Base-by-base conservation (phyloP, 1,139 yeast genomes). In the Nadsonia starkeyi-henricii region DNA sequence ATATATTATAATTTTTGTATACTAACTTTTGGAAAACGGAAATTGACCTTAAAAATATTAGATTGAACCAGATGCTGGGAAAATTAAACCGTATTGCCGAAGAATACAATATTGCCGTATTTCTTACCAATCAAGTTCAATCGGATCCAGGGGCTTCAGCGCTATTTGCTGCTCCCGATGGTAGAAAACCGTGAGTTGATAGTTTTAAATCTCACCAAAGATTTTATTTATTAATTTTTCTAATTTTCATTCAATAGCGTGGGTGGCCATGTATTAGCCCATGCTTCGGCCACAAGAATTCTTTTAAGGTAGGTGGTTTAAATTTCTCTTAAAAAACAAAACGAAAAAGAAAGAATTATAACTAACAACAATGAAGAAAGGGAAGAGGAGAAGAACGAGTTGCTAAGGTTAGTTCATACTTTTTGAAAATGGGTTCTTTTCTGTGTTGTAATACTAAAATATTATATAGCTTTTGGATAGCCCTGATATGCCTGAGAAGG, bases 81-180 rank as follows among this genome's bases (percentile, higher is more conserved):
- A 66, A 72, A 49, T 62, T 77, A 49, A 74, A 71, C 48, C 66
- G 80, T 52, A 59, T 77, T 45, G 75, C 81, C 1, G 82, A 77
- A 56, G 81, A 77, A 55, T 77, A 73, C 58, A 77, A 78, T 52
- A 64, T 75, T 42, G 81, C 82, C 0, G 76, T 77, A 1, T 76
- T 78, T 53, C 63, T 77, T 64, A 77, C 82, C 1, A 77, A 77
- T 51, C 82, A 78, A 58, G 81, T 77, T 12, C 83, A 78, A 58
- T 74, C 80, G n/a, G 82, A 78, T 55, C 82, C 82, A 1, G 83
- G 83, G 44, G 83, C 82, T 0, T 75, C 80, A 48, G 76, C 81
- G 2, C 61, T 78, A 49, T 78, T 78, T 65, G 82, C 82, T 0
- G 68, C 79, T 37, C 80, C 79, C 18, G 83, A 78, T 61, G 81